Percentiles rank a stretch among this genome's conserved stretches.
Conservation (phyloP, 192 early-diverging fungal genomes). For the Coemansia sp. region DNA sequence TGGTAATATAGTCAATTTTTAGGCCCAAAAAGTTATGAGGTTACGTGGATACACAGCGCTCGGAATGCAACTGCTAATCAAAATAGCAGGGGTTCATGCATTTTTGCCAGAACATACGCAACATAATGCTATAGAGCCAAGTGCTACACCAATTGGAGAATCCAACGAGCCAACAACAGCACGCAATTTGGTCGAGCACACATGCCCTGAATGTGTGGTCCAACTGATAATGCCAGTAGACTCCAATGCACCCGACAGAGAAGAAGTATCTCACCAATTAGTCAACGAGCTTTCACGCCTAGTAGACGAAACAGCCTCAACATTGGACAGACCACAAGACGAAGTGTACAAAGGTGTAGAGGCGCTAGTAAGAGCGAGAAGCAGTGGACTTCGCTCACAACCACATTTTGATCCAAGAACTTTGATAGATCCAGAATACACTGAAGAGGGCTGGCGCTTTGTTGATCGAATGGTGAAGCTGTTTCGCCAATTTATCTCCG, state of each 20-base stretch:
- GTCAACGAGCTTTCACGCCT: conserved; percentile 18
- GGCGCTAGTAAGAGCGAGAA: conserved; percentile 24
- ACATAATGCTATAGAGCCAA: background rate
- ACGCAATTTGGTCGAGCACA: background rate
- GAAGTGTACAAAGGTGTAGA: conserved; percentile 12
- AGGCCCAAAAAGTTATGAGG: background rate
- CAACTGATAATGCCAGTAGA: conserved; percentile 14
- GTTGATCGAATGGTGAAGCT: conserved; percentile 33
- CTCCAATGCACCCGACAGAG: conserved; percentile 1
- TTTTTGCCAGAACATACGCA: conserved; percentile 2
- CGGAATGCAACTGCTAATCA: conserved; percentile 5
- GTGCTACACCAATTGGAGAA: conserved; percentile 2
- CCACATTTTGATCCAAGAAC: conserved; percentile 16
- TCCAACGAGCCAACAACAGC: background rate
- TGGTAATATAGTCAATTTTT: background rate
- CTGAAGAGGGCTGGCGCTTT: conserved; percentile 24
- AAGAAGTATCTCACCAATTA: conserved; percentile 1
- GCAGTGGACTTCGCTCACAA: conserved; percentile 1
- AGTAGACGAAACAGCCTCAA: conserved; percentile 15
- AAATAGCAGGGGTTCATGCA: conserved; percentile 6
- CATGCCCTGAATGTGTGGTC: conserved; percentile 19
- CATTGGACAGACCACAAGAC: conserved; percentile 11
- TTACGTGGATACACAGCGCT: conserved; percentile 5
- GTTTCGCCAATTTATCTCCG: conserved; percentile 21
- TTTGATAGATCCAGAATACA: conserved; percentile 11